Evolutionary conservation across 768 basidiomycete species (phyloP).

Genomic region (Inosperma sp.): DNA sequence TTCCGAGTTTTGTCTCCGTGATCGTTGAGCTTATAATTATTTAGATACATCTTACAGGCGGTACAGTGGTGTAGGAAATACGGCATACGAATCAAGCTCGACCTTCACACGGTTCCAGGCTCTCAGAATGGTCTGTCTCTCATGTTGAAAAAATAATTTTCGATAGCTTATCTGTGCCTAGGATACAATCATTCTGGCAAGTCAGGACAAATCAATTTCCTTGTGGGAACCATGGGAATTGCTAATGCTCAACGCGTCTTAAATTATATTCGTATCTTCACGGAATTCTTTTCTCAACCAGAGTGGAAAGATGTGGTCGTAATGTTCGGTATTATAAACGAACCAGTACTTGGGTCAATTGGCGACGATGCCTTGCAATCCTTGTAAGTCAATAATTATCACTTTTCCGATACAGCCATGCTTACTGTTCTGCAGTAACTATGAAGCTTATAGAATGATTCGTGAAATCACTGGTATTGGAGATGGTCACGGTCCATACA

Average conservation of each 20-base stretch:
- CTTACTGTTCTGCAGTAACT: conserved; percentile 39
- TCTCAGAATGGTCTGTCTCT: conserved; percentile 59
- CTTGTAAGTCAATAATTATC: conserved; percentile 53
- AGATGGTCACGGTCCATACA: conserved; percentile 57
- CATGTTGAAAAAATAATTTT: not conserved
- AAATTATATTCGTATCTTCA: conserved; percentile 72
- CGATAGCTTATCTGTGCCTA: conserved; percentile 11
- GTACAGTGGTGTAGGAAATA: conserved; percentile 82
- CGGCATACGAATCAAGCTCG: conserved; percentile 74
- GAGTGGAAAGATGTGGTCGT: conserved; percentile 64
- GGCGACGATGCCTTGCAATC: conserved; percentile 49
- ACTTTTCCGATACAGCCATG: conserved; percentile 14
- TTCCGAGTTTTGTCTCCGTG: not conserved
- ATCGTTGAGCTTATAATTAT: not conserved
- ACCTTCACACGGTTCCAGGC: conserved; percentile 75
- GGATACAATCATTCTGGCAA: conserved; percentile 62
- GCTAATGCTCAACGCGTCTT: conserved; percentile 81
- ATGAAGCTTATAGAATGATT: conserved; percentile 57
- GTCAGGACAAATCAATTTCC: conserved; percentile 57
- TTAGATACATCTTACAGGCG: conserved; percentile 72
- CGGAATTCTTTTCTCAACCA: conserved; percentile 80
- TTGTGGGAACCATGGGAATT: conserved; percentile 76
- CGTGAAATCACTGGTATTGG: conserved; percentile 72
- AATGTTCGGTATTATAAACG: conserved; percentile 64
- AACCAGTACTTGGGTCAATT: conserved; percentile 50